Evolutionary conservation across 352 stramenopile species (phyloP), one percentile per base, ranked within the genome.

Genomic region (Aphanomyces euteiches): DNA sequence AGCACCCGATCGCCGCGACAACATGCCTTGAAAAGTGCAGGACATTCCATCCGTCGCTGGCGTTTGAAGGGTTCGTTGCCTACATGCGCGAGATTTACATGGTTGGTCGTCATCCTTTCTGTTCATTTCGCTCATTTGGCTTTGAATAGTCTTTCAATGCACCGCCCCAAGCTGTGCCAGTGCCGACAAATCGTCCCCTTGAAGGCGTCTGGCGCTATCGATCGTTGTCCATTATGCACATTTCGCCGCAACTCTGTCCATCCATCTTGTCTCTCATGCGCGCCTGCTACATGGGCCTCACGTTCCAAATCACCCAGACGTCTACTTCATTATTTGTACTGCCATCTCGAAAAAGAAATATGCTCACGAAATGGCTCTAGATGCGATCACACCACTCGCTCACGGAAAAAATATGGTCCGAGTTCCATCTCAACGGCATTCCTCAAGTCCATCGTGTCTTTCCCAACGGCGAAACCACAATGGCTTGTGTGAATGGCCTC

Each of bases 381-480:
- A 41, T 69, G 6, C 54, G 12, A 7, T 57, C 63, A n/a, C 10
- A 59, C 34, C 47, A 40, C 28, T 69, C 28, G 1, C 17, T 47
- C 28, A 69, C 21, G 1, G 13, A 38, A 28, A 28, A 28, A 28
- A 28, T 28, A 2, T 61, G 43, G 64, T 70, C 64, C 4, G 64
- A 70, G 28, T 70, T 70, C 40, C 34, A 48, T 47, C 39, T 70
- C 17, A 37, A 70, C 47, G 17, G 34, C n/a, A 10, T 7, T 15
- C 64, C 45, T 4, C 64, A 45, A 21, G n/a, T 70, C 64, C 39
- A 63, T 13, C 47, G 64, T 4, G 64, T 70, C 5, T 70, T 70
- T 40, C 36, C 64, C 47, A 70, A 70, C 54, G 64, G 64, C 13
- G 64, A 70, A 70, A 70, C 64, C 12, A 70, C 64, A 0, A 70